Evolutionary conservation across 805 yeast genomes (phyloP).

Genomic region (Metschnikowia similis): DNA sequence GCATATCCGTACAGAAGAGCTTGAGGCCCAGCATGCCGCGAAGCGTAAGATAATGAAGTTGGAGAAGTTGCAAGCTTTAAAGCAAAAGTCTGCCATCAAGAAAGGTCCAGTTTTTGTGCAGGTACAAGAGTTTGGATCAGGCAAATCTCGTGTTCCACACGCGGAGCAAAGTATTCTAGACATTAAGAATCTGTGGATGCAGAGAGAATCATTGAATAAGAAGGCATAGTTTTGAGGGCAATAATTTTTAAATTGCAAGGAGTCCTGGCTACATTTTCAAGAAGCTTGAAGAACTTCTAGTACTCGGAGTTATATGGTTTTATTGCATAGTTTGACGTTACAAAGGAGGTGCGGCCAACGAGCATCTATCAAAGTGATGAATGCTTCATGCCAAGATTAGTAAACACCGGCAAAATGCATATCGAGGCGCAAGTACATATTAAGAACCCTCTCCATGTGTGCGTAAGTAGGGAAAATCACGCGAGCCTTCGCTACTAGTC

Average conservation of each 20-base stretch:
- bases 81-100: constrained; percentile 23
- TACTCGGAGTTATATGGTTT: background rate
- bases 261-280: background rate
- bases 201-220: constrained; percentile 34
- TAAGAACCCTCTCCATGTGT: background rate
- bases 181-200: constrained; percentile 36
- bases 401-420: background rate
- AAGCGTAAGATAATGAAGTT: constrained; percentile 28
- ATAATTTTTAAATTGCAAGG: background rate
- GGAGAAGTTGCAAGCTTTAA: constrained; percentile 29
- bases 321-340: background rate
- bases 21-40: constrained; percentile 28
- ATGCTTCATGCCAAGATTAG: constrained; percentile 1
- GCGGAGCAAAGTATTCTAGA: constrained; percentile 31
- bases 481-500: background rate
- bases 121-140: constrained; percentile 23
- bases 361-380: background rate
- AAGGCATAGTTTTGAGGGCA: constrained; percentile 16
- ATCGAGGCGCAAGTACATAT: background rate
- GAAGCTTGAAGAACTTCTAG: background rate
- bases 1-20: constrained; percentile 31
- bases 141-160: constrained; percentile 30
- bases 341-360: background rate
- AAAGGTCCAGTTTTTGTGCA: constrained; percentile 41
- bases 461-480: too few species aligned